phyloP scores from a whole-genome alignment of 768 basidiomycete genomes.

The Lactarius evosmus region DNA sequence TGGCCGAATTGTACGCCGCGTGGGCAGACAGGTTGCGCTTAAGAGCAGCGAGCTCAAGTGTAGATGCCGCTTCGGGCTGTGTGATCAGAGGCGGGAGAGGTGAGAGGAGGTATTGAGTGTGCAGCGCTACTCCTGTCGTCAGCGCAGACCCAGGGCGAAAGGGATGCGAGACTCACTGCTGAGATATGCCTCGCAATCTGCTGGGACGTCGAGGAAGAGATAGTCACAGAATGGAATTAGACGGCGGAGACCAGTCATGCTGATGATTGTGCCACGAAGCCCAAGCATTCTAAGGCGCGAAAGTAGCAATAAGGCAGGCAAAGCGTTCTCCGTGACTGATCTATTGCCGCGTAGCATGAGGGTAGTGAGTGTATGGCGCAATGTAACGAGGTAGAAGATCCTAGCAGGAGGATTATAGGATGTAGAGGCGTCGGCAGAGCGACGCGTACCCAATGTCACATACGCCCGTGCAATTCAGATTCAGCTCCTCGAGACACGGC shows the following conservation, averaged over 20 bases:
- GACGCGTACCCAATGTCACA: neutral
- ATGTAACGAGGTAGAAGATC: slow-evolving; percentile 53
- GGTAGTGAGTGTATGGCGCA: slow-evolving; percentile 50
- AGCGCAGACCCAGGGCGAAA: neutral
- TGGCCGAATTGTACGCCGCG: slow-evolving; percentile 43
- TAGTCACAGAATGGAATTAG: slow-evolving; percentile 42
- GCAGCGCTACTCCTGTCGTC: slow-evolving; percentile 38
- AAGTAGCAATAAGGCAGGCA: slow-evolving; percentile 52
- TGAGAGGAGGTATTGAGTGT: slow-evolving; percentile 46
- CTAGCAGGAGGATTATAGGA: slow-evolving; percentile 36
- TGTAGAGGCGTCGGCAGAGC: neutral
- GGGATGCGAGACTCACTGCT: slow-evolving; percentile 40
- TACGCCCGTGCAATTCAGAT: slow-evolving; percentile 45
- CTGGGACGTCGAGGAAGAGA: slow-evolving; percentile 54
- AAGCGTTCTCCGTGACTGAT: slow-evolving; percentile 52
- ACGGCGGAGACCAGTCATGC: slow-evolving; percentile 56
- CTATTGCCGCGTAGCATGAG: slow-evolving; percentile 54
- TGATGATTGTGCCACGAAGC: slow-evolving; percentile 51
- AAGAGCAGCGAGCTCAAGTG: slow-evolving; percentile 47
- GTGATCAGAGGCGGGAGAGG: slow-evolving; percentile 49
- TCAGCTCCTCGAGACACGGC: slow-evolving; percentile 1
- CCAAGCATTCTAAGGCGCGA: slow-evolving; percentile 48
- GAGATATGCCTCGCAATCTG: slow-evolving; percentile 50
- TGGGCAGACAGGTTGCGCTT: slow-evolving; percentile 58
- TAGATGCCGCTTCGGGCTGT: slow-evolving; percentile 40